phyloP scores from a whole-genome alignment of 208 protist genomes.

The Spongospora subterranea region DNA sequence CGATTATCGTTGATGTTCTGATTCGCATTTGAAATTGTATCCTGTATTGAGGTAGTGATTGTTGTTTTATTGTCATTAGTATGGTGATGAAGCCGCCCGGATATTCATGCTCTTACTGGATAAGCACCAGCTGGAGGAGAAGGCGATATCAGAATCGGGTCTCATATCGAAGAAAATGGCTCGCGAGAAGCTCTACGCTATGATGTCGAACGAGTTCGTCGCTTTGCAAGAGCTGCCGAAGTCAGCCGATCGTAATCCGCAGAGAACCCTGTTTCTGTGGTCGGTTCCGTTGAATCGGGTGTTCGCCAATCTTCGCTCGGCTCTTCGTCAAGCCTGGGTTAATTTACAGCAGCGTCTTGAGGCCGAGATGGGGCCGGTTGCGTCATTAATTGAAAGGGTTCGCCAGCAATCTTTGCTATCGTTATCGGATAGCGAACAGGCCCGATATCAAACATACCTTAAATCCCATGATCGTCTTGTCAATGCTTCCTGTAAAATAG shows the following conservation, averaged over 20 bases:
- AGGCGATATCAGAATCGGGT: neutral
- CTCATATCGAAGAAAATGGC: slow-evolving; percentile 29
- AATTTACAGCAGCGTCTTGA: neutral
- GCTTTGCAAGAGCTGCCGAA: slow-evolving; percentile 20
- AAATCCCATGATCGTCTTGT: neutral
- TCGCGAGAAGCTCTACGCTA: neutral
- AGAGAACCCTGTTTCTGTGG: slow-evolving; percentile 35
- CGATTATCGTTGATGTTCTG: no score
- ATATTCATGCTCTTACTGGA: slow-evolving; percentile 49
- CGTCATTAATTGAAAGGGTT: neutral
- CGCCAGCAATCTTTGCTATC: neutral
- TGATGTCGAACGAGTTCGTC: neutral
- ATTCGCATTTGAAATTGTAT: no score
- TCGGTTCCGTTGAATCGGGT: slow-evolving; percentile 12
- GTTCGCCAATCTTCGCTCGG: slow-evolving; percentile 7
- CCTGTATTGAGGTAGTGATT: neutral
- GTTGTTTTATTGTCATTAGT: neutral
- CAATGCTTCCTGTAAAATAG: neutral
- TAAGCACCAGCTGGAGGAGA: slow-evolving; percentile 49
- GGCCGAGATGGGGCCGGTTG: neutral
- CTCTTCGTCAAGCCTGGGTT: slow-evolving; percentile 23
- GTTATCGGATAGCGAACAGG: neutral
- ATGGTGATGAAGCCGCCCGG: slow-evolving; percentile 32
- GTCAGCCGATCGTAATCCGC: slow-evolving; percentile 31
- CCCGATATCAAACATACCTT: neutral